Evolutionary conservation across 2,329 filamentous ascomycete genomes (phyloP), one percentile per base, ranked within the genome.

Genomic region (Dactylellina parvicollis): DNA sequence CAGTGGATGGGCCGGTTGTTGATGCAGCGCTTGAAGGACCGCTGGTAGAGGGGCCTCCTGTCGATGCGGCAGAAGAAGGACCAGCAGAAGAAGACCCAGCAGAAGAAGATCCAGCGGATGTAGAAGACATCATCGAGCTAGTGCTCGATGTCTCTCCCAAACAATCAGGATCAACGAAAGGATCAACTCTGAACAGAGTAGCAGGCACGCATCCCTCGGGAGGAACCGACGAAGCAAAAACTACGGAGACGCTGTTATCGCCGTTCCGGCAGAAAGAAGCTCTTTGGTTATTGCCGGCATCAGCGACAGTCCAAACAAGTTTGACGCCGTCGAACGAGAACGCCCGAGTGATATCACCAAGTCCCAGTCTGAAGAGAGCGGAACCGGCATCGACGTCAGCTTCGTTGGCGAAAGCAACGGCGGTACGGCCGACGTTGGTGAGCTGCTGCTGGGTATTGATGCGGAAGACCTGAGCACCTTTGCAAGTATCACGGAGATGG

Each of bases 331-430:
- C 18, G 46, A 64, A 36, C 9, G 59, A 64, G 44, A 64, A 72
- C 2, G 42, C 32, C 4, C 16, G 46, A 9, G 67, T 72, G 34
- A 65, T 59, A 2, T 56, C 30, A 54, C 67, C 67, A 24, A 59
- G 59, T 52, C 67, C 67, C 2, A 72, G 59, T 32, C 54, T 52
- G 32, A 72, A 59, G 12, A 65, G 34, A n/a, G 50, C 52, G 20
- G 26, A 72, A n/a, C 67, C 67, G 2, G 14, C 14, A n/a, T 36
- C 44, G 7, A 72, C 47, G 40, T 72, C 67, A 26, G 2, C 36
- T 10, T 59, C 46, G 20, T 59, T 72, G 7, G 59, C 67, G 26
- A 56, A 72, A 10, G 44, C 57, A 50, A 65, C 54, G 2, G 32
- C 30, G 14, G 16, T 30, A 16, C 52, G 8, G 20, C 5, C 38